Evolutionary conservation across 2,329 filamentous ascomycete genomes (phyloP).

Genomic region (Talaromyces amestolkiae): DNA sequence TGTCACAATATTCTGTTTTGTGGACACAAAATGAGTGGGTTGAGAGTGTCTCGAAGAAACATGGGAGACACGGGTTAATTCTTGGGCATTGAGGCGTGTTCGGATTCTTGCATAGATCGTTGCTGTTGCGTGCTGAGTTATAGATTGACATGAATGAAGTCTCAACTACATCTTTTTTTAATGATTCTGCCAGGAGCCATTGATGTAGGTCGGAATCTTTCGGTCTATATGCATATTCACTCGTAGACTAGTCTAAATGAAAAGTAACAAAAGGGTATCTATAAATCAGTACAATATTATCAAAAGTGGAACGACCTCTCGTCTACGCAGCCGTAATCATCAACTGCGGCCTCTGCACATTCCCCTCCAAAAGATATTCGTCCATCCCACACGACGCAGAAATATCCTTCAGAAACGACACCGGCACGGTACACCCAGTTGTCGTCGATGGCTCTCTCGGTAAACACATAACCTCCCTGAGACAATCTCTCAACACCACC

Average conservation of each 20-base stretch:
- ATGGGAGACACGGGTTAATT: background rate
- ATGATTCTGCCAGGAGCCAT: no score
- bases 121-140: background rate
- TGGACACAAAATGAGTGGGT: background rate
- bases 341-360: slow-evolving; percentile 22
- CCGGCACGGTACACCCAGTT: background rate
- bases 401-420: background rate
- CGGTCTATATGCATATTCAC: background rate
- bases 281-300: background rate
- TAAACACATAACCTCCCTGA: slow-evolving; percentile 29
- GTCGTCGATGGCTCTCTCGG: slow-evolving; percentile 13
- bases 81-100: slow-evolving; percentile 7
- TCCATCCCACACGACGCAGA: background rate
- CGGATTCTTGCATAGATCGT: slow-evolving; percentile 7
- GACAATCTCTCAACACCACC: slow-evolving; percentile 26
- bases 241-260: background rate
- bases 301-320: background rate
- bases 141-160: slow-evolving; percentile 5
- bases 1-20: background rate
- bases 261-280: slow-evolving; percentile 11
- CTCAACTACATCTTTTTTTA: background rate
- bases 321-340: slow-evolving; percentile 32
- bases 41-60: slow-evolving; percentile 3
- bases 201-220: background rate
- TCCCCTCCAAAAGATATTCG: background rate